phyloP scores from a whole-genome alignment of 176 grass and related monocot genomes.

The Aegilops bicornis region DNA sequence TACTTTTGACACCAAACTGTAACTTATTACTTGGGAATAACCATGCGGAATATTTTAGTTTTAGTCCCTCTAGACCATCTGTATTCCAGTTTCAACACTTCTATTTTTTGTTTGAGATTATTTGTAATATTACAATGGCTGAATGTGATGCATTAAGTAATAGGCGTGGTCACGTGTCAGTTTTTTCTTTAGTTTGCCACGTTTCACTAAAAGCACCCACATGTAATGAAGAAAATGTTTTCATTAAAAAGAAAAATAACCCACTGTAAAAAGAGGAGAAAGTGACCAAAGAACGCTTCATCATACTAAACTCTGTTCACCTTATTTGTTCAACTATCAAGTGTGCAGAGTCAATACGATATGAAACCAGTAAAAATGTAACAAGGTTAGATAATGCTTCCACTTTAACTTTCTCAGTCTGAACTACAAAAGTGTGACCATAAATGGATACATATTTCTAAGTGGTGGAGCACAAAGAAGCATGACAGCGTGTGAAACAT shows the following conservation, averaged over 20 bases:
- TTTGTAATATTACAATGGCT: neutral
- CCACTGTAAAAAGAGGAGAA: neutral
- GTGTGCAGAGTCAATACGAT: neutral
- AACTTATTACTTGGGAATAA: constrained; percentile 1
- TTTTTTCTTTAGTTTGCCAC: neutral
- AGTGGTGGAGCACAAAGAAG: neutral
- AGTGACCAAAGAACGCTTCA: neutral
- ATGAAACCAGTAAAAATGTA: neutral
- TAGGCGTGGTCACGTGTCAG: neutral
- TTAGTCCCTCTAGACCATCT: neutral
- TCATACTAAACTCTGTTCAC: neutral
- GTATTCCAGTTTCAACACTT: neutral
- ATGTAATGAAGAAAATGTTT: neutral
- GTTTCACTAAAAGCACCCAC: constrained; percentile 4
- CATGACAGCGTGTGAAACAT: neutral
- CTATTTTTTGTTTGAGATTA: neutral
- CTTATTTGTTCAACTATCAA: neutral
- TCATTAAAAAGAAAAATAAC: neutral
- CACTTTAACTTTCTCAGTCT: neutral
- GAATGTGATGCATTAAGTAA: neutral
- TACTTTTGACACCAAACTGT: neutral
- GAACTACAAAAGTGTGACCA: neutral
- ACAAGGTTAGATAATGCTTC: neutral
- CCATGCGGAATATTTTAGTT: neutral
- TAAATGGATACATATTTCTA: neutral